Conservation (phyloP, 2,329 filamentous ascomycete genomes). For the Verticillium nonalfalfae region DNA sequence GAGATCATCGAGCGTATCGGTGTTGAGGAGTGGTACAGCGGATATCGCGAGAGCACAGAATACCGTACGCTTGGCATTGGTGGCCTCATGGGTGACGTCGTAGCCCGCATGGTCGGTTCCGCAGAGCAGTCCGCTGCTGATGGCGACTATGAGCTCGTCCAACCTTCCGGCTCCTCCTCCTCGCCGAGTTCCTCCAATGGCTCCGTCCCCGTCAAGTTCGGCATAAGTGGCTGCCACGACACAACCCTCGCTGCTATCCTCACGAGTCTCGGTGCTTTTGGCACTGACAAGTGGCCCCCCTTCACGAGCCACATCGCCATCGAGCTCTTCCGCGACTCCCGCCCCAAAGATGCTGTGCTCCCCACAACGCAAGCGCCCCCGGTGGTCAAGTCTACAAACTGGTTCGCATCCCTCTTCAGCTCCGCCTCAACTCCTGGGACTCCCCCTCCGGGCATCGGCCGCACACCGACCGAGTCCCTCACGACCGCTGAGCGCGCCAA, state of each 20-base stretch:
- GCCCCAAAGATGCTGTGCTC: conserved; percentile 3
- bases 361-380: neutral
- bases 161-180: conserved; percentile 16
- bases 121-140: conserved; percentile 52
- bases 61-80: conserved; percentile 90
- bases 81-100: conserved; percentile 74
- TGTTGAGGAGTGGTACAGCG: conserved; percentile 89
- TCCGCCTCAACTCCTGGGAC: conserved; percentile 17
- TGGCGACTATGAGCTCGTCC: conserved; percentile 41
- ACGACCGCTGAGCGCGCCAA: conserved; percentile 42
- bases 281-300: conserved; percentile 73
- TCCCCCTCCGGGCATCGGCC: conserved; percentile 45
- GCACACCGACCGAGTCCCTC: conserved; percentile 52
- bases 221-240: conserved; percentile 83
- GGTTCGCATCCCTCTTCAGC: conserved; percentile 25
- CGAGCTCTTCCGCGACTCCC: conserved; percentile 69
- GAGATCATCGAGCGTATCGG: conserved; percentile 67
- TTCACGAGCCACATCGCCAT: conserved; percentile 90
- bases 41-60: conserved; percentile 77
- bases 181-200: neutral
- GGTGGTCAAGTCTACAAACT: conserved; percentile 16
- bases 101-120: conserved; percentile 65
- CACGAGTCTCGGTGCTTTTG: conserved; percentile 71
- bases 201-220: conserved; percentile 55
- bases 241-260: conserved; percentile 82